Evolutionary conservation across 2,329 filamentous ascomycete genomes (phyloP).

Genomic region (Aurifilum marmelostoma): DNA sequence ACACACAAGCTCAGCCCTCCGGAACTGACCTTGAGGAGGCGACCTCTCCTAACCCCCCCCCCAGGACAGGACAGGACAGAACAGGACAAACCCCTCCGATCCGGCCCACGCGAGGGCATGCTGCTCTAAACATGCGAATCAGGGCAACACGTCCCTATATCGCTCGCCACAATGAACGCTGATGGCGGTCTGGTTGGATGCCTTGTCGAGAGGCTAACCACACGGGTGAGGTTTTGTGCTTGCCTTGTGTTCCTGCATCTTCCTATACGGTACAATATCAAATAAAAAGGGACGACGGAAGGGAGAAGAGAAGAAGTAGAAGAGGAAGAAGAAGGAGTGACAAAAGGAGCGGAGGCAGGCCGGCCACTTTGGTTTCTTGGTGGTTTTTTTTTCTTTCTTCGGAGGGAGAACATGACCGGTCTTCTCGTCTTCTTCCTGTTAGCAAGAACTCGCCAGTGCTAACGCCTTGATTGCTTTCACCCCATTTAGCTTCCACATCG

Average conservation of each 20-base stretch:
- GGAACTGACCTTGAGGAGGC: conserved; percentile 1
- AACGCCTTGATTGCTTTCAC: conserved; percentile 28
- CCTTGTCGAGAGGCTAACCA: conserved; percentile 65
- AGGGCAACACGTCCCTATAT: conserved; percentile 33
- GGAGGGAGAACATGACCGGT: not conserved
- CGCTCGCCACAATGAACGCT: conserved; percentile 54
- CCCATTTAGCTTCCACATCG: conserved; percentile 62
- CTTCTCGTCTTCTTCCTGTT: not conserved
- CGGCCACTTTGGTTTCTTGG: not conserved
- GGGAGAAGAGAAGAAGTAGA: no score
- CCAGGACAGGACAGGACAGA: not conserved
- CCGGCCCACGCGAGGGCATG: conserved; percentile 29
- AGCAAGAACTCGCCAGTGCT: conserved; percentile 18
- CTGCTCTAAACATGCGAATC: conserved; percentile 36
- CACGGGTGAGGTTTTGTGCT: conserved; percentile 51
- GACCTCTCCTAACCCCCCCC: no score
- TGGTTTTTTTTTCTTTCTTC: no score
- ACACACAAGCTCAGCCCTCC: not conserved
- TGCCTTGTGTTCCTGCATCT: conserved; percentile 20
- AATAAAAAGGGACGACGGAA: not conserved
- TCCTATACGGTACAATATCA: conserved; percentile 13
- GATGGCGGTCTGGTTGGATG: conserved; percentile 63
- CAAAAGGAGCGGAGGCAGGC: not conserved
- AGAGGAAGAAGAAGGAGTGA: not conserved
- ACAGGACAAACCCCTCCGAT: not conserved